These are phyloP conservation scores for Medicago lupulina DNA, from an alignment of 306 rosid species.

Conservation along the genomic window DNA sequence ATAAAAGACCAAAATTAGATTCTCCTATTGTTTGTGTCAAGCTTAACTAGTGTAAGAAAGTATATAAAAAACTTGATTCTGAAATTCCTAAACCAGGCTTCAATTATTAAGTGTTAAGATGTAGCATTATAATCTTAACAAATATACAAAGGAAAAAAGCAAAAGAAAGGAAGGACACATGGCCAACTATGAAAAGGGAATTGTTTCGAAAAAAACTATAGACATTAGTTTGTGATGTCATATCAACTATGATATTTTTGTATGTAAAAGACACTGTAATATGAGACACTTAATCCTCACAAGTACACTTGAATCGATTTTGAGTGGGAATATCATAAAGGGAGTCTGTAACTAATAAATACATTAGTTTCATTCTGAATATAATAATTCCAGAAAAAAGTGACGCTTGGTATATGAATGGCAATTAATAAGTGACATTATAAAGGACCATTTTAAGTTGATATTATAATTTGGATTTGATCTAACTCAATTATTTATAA, in stretches of 20 bases:
- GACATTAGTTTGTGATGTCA: slow-evolving; percentile 46
- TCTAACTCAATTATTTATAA: no score
- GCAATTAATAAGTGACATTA: background rate
- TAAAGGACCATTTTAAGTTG: no score
- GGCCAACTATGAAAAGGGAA: slow-evolving; percentile 39
- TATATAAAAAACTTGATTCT: slow-evolving; percentile 25
- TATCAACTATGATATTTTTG: slow-evolving; percentile 32
- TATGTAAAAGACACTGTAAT: slow-evolving; percentile 20
- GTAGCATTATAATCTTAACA: slow-evolving; percentile 31
- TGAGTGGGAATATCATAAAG: background rate
- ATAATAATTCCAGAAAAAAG: background rate
- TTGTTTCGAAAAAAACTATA: slow-evolving; percentile 26
- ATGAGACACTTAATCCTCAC: slow-evolving; percentile 28
- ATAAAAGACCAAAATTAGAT: background rate
- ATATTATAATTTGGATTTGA: no score
- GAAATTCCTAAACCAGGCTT: slow-evolving; percentile 47
- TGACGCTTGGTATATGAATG: background rate
- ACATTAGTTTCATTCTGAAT: slow-evolving; percentile 18
- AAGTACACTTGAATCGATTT: slow-evolving; percentile 12
- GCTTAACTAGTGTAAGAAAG: slow-evolving; percentile 39
- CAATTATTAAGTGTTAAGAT: slow-evolving; percentile 36
- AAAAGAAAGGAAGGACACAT: slow-evolving; percentile 36
- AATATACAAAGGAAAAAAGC: slow-evolving; percentile 21
- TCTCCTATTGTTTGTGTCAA: slow-evolving; percentile 19
- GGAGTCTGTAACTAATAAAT: background rate